Conservation (phyloP, 208 protist species). For the Herpetomonas samuelpessoai region DNA sequence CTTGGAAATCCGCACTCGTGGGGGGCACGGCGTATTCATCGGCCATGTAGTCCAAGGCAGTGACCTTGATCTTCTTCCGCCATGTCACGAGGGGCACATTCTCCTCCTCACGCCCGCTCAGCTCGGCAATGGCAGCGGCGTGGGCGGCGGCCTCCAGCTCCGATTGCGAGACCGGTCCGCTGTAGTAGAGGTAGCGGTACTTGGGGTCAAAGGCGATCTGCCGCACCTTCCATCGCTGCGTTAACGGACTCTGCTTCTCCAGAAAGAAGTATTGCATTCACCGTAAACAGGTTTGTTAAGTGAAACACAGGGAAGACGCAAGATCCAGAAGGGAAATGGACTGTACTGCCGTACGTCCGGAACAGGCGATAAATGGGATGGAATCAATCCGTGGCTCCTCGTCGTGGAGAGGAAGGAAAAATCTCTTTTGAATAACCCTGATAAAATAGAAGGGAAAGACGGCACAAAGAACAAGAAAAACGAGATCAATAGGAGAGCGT, state of each 20-base stretch:
- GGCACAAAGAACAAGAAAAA: slow-evolving; percentile 1
- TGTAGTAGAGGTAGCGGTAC: slow-evolving; percentile 51
- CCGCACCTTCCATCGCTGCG: slow-evolving; percentile 39
- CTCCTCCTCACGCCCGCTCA: slow-evolving; percentile 36
- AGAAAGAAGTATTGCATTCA: slow-evolving; percentile 41
- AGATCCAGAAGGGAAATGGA: no score
- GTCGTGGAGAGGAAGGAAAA: neutral
- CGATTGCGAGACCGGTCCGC: slow-evolving; percentile 18
- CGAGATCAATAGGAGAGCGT: neutral
- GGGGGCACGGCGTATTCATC: slow-evolving; percentile 39
- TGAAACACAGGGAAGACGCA: no score
- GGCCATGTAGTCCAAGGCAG: slow-evolving; percentile 25
- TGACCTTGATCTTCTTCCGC: slow-evolving; percentile 42
- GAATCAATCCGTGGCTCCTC: no score
- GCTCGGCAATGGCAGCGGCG: slow-evolving; percentile 16
- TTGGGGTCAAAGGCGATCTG: slow-evolving; percentile 48
- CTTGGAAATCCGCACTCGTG: slow-evolving; percentile 31
- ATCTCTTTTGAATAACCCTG: neutral
- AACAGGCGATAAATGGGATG: no score
- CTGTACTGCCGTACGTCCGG: no score
- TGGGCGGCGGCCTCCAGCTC: slow-evolving; percentile 18
- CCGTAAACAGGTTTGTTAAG: no score
- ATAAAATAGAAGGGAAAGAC: neutral
- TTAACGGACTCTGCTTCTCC: slow-evolving; percentile 35
- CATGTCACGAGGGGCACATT: slow-evolving; percentile 38